Base-by-base conservation (phyloP, 768 basidiomycete species). In the Paxillus involutus region DNA sequence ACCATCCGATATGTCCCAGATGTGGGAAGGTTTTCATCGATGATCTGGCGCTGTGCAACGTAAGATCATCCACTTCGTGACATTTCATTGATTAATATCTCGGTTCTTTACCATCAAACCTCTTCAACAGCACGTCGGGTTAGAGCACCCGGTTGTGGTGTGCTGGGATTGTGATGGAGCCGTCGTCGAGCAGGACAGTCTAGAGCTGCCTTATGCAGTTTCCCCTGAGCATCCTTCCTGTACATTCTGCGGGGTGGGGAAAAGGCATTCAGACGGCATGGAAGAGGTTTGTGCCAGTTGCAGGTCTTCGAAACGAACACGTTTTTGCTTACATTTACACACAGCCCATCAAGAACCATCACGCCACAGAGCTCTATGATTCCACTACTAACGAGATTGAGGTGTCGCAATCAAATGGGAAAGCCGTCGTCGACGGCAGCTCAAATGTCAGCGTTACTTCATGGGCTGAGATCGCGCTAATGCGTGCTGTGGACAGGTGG, bases 91-190 rank as follows among this genome's bases (percentile, higher is more conserved):
- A 36, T 12, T 21, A 13, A 9, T 3, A 17, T 14, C 33, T 35
- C n/a, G 37, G 21, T 39, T 41, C 5, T 21, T 45, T 55, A 6
- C 55, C 40, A 16, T 47, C 1, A 26, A 37, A 42, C 26, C n/a
- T 51, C 0, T 47, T 44, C 10, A n/a, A 43, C 33, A 68, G 67
- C 67, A 68, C 3, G 46, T 63, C 29, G 63, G 59, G 9, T 52
- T 47, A 1, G 61, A 58, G 26, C 67, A 68, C 37, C 61, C 61
- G 1, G 56, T 52, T 12, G 58, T 69, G 14, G 65, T 67, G 36
- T 69, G 67, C 52, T 68, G 67, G 67, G 67, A 69, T 24, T 68
- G 67, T 32, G 63, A 58, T 35, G 67, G 67, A 5, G 42, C 56
- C 1, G 59, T 68, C 5, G 47, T 69, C 12, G 68, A 65, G 9